Percentiles rank a stretch among this genome's conserved stretches.
Conservation (phyloP, 352 stramenopile genomes). For the Pythium brachiatum region DNA sequence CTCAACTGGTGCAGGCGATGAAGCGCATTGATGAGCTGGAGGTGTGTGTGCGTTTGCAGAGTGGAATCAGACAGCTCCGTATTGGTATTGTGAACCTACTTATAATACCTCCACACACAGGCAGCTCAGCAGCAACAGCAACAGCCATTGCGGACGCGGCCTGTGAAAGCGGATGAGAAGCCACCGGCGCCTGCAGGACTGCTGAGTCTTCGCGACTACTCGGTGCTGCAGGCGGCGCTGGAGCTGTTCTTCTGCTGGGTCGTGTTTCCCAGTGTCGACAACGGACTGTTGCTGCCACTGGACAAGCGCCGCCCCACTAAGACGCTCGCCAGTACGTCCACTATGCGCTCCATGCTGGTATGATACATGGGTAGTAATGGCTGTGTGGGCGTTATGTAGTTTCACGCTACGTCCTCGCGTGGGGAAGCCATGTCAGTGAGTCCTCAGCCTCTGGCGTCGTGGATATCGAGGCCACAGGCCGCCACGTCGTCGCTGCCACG, state of each 20-base stretch:
- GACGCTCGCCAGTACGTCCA: constrained; percentile 70
- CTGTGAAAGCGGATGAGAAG: not conserved
- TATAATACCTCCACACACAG: not conserved
- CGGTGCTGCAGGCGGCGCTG: constrained; percentile 70
- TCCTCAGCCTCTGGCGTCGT: not conserved
- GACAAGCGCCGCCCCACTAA: constrained; percentile 70
- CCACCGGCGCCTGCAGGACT: constrained; percentile 58
- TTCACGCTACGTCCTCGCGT: constrained; percentile 50
- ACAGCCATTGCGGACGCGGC: not conserved
- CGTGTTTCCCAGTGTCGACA: constrained; percentile 46
- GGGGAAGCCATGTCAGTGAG: constrained; percentile 21
- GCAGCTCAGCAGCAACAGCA: constrained; percentile 9
- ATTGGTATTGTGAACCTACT: not conserved
- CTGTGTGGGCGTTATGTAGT: constrained; percentile 29
- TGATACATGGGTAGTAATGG: not conserved
- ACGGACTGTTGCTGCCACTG: constrained; percentile 52
- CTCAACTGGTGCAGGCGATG: constrained; percentile 44
- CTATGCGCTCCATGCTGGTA: not conserved
- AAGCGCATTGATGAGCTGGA: constrained; percentile 44
- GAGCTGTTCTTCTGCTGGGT: constrained; percentile 78
- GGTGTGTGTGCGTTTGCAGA: constrained; percentile 5
- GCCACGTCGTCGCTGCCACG: constrained; percentile 42
- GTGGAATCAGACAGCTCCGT: too few relatives aligned
- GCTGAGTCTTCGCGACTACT: constrained; percentile 84
- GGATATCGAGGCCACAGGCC: constrained; percentile 7